Evolutionary conservation across 2,329 filamentous ascomycete genomes (phyloP).

Genomic region (Aulographum hederae): DNA sequence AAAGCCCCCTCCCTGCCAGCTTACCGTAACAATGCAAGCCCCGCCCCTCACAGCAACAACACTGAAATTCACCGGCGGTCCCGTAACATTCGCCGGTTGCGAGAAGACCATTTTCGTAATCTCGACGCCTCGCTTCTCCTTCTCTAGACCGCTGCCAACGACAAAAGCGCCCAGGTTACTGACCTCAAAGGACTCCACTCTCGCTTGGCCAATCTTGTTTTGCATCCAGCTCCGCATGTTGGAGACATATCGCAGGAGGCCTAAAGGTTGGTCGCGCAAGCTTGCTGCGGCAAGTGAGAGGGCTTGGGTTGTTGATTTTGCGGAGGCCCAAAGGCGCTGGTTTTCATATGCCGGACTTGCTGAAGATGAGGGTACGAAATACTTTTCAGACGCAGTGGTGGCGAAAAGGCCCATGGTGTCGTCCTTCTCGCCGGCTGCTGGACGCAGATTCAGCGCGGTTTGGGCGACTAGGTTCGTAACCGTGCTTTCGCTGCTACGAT

Average conservation of each 20-base stretch:
- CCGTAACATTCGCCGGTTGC: neutral
- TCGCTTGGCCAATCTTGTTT: neutral
- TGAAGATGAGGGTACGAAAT: no score
- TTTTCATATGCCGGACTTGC: no score
- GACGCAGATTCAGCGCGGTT: no score
- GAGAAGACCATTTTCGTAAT: slow-evolving; percentile 1
- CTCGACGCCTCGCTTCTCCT: neutral
- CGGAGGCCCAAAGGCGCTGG: no score
- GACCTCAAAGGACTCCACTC: neutral
- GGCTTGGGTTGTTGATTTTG: no score
- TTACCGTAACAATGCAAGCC: neutral
- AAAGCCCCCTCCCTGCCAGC: slow-evolving; percentile 1
- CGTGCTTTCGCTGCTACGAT: no score
- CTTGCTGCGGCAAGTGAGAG: no score
- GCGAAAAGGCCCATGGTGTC: no score
- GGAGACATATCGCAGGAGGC: slow-evolving; percentile 1
- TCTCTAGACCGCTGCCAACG: neutral
- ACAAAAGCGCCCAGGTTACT: slow-evolving; percentile 1
- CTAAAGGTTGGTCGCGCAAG: no score
- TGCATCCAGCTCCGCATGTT: slow-evolving; percentile 1
- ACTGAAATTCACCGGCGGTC: neutral
- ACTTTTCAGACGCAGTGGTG: no score
- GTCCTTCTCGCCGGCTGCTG: no score
- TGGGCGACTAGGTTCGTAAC: no score
- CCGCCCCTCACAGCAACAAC: neutral